Evolutionary conservation across 208 protist species (phyloP), one percentile per base, ranked within the genome.

Genomic region (Acanthamoeba royreba): DNA sequence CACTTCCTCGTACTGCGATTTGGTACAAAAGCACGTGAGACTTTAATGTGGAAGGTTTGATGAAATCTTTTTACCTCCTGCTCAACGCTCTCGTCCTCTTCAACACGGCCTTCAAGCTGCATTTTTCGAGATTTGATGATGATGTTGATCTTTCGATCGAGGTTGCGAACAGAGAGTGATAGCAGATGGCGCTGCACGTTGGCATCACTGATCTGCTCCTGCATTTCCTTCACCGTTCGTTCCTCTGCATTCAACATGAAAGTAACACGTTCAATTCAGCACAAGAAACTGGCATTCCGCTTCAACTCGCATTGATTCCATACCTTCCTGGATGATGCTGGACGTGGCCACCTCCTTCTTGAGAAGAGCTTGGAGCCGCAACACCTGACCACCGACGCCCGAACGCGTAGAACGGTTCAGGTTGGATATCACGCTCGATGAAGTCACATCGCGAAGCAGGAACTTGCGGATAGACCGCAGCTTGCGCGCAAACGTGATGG

Each of bases 141-240:
- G 53, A 89, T 58, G 81, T 89, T 89, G 46, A 89, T 89, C 81
- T 89, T 89, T n/a, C 81, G 81, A 35, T 89, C 81, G 49, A 89
- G 38, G 49, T 89, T 89, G 0, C 81, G 81, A 28, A 89, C 53
- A 52, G 81, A 58, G 19, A 89, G 46, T 17, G 81, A 89, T 19
- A 89, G 81, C 46, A 89, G 46, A 52, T 89, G 81, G 2, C 81
- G 81, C 25, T 89, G 81, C 49, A 69, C 53, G 53, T 89, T 89
- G 81, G 81, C 53, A 33, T 58, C 53, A 40, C 49, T 89, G 46
- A 89, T 89, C 53, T 89, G 81, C 49, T 58, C 46, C 81, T 58
- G 46, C 81, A 89, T 89, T 52, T 89, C 81, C 53, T 89, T 58
- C 46, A 89, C 49, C 46, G 81, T 66, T 33, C 53, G n/a, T 40